A percentile compares a stretch with the other conserved stretches of the same genome.
These are phyloP conservation scores for Trichocladium uniseriatum DNA, from an alignment of 495 filamentous ascomycete genomes.

Conservation along the genomic window DNA sequence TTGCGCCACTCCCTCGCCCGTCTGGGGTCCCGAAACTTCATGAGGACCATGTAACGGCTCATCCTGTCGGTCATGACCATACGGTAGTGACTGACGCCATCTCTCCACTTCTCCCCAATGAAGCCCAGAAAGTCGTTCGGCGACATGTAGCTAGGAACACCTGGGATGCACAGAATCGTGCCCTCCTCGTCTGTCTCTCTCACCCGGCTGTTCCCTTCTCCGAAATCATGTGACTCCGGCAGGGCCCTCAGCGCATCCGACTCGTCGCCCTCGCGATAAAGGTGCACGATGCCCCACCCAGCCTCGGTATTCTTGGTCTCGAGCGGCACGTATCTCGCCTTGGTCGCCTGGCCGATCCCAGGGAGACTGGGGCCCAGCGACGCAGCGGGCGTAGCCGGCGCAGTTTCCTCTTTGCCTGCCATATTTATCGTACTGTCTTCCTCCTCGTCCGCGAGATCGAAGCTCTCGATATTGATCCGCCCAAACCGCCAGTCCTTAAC, in stretches of 20 bases:
- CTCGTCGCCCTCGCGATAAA: conserved; percentile 78
- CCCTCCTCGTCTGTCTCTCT: conserved; percentile 20
- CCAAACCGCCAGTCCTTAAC: conserved; percentile 41
- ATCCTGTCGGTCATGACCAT: conserved; percentile 84
- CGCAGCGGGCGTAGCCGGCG: conserved; percentile 29
- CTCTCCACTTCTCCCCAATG: conserved; percentile 79
- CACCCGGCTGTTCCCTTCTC: background rate
- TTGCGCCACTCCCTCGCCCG: conserved; percentile 71
- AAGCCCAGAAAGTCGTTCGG: conserved; percentile 88
- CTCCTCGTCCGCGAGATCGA: conserved; percentile 22
- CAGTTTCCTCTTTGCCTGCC: conserved; percentile 1
- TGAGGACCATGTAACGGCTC: conserved; percentile 92
- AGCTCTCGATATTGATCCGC: conserved; percentile 35
- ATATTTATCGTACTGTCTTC: background rate
- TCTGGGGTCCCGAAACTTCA: conserved; percentile 78
- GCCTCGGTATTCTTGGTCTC: conserved; percentile 70
- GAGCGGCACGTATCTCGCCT: conserved; percentile 67
- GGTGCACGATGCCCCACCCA: conserved; percentile 87
- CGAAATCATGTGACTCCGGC: background rate
- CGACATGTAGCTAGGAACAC: conserved; percentile 88
- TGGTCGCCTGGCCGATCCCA: conserved; percentile 43
- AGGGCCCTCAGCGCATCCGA: conserved; percentile 31
- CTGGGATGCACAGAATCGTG: conserved; percentile 87
- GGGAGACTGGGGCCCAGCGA: conserved; percentile 37
- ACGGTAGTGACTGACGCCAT: conserved; percentile 85